Evolutionary conservation across 2,329 filamentous ascomycete species (phyloP).

Genomic region (Penicillium polonicum): DNA sequence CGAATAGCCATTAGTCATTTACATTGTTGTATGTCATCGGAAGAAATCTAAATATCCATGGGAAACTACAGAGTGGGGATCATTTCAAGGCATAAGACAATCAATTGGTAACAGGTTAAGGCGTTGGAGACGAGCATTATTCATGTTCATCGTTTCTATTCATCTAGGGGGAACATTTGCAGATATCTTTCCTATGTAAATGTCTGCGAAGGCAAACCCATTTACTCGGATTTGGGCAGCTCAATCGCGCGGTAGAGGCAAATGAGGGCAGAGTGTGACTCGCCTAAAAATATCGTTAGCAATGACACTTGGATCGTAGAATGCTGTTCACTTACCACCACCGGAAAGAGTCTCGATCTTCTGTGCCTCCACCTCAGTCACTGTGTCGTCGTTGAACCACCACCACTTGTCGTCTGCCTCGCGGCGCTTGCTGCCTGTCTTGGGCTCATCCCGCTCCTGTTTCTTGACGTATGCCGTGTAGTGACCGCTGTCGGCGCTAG

Average conservation of each 20-base stretch:
- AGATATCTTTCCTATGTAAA: conserved; percentile 5
- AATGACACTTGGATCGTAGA: conserved; percentile 6
- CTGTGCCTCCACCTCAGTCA: conserved; percentile 84
- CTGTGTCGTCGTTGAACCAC: conserved; percentile 99
- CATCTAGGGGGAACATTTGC: conserved; percentile 21
- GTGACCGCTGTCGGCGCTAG: conserved; percentile 94
- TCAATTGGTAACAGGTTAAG: neutral
- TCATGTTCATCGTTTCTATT: conserved; percentile 28
- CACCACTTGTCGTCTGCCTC: conserved; percentile 93
- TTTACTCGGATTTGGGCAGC: conserved; percentile 44
- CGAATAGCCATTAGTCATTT: neutral
- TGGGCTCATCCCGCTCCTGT: conserved; percentile 64
- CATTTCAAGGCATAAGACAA: neutral
- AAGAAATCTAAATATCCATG: neutral
- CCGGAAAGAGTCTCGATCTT: conserved; percentile 89
- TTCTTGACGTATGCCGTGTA: conserved; percentile 99
- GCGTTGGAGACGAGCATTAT: conserved; percentile 10
- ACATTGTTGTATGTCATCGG: neutral
- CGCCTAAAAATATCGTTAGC: conserved; percentile 37
- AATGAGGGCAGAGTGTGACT: conserved; percentile 53
- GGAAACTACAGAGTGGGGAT: neutral
- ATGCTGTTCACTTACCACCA: conserved; percentile 60
- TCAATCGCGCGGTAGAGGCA: conserved; percentile 53
- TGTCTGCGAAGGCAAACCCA: neutral
- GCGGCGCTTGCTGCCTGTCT: conserved; percentile 63